A percentile compares a stretch with the other conserved stretches of the same genome.
phyloP scores from a whole-genome alignment of 2,329 filamentous ascomycete species.

The Fusarium sp. region DNA sequence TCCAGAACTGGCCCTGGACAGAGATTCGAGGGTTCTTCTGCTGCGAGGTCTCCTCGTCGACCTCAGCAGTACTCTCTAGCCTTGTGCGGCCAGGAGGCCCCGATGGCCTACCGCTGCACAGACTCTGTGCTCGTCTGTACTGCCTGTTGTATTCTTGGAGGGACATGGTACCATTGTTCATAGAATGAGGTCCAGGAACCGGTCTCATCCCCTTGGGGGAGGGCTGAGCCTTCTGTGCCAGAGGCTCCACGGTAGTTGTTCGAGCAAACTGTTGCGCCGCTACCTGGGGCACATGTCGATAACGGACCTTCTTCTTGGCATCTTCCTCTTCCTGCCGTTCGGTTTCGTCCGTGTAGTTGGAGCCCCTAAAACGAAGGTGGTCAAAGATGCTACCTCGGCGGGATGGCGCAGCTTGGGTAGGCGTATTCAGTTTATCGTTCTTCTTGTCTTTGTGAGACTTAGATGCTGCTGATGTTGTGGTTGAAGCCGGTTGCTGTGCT shows the following conservation, averaged over 20 bases:
- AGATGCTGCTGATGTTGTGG: constrained; percentile 8
- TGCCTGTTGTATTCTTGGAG: constrained; percentile 52
- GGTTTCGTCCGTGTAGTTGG: constrained; percentile 39
- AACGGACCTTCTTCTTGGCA: constrained; percentile 39
- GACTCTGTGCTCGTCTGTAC: constrained; percentile 54
- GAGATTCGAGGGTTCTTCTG: constrained; percentile 46
- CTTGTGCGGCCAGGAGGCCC: constrained; percentile 54
- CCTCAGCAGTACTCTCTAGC: constrained; percentile 53
- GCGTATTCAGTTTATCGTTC: constrained; percentile 13
- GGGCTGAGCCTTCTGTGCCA: constrained; percentile 52
- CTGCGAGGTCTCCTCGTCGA: constrained; percentile 40
- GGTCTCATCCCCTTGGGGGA: constrained; percentile 57
- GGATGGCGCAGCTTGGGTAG: constrained; percentile 14
- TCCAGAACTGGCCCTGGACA: constrained; percentile 45
- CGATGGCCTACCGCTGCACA: constrained; percentile 43
- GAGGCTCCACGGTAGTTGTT: constrained; percentile 61
- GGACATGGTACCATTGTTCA: constrained; percentile 44
- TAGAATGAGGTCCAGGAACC: constrained; percentile 29
- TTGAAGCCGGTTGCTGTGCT: background rate
- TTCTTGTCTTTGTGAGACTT: constrained; percentile 26
- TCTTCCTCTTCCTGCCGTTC: constrained; percentile 36
- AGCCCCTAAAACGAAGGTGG: constrained; percentile 41
- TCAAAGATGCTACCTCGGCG: constrained; percentile 41
- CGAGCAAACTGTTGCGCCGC: constrained; percentile 67
- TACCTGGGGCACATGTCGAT: constrained; percentile 65